Evolutionary conservation across 2,329 filamentous ascomycete species (phyloP).

Genomic region (Cladosporium cucumerinum): DNA sequence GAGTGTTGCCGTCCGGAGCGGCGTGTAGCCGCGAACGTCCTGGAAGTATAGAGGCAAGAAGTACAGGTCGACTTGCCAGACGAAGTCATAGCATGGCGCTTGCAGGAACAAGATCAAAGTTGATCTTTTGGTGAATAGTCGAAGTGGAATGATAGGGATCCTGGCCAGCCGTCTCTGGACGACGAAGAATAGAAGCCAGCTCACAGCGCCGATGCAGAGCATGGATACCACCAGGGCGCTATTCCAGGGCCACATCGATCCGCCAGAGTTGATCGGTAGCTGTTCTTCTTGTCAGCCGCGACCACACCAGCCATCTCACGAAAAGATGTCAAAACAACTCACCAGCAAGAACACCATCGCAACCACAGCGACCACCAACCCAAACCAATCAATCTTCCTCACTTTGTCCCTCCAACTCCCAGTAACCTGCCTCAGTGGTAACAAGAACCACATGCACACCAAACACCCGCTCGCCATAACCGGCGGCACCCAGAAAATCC

Average conservation of each 20-base stretch:
- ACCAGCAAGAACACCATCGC: constrained; percentile 13
- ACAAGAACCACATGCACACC: constrained; percentile 1
- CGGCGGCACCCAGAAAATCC: constrained; percentile 13
- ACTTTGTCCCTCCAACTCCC: constrained; percentile 13
- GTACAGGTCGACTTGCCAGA: constrained; percentile 28
- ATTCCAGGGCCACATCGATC: constrained; percentile 52
- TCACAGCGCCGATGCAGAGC: constrained; percentile 46
- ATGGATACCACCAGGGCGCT: constrained; percentile 55
- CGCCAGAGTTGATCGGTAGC: constrained; percentile 46
- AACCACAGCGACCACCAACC: constrained; percentile 3
- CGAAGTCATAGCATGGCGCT: constrained; percentile 9
- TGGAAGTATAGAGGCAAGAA: constrained; percentile 45
- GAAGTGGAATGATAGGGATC: constrained; percentile 9
- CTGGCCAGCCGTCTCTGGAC: constrained; percentile 8
- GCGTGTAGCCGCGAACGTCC: constrained; percentile 35
- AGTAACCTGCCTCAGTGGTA: constrained; percentile 1
- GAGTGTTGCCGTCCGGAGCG: constrained; percentile 40
- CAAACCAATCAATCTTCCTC: constrained; percentile 9
- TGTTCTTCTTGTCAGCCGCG: not conserved
- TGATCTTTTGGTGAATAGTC: constrained; percentile 2
- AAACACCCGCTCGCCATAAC: not conserved
- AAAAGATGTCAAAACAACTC: not conserved
- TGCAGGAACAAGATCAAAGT: constrained; percentile 8
- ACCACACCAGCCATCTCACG: not conserved
- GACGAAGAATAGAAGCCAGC: constrained; percentile 12